Evolutionary conservation across 306 rosid species (phyloP).

Genomic region (Mimosa pudica): DNA sequence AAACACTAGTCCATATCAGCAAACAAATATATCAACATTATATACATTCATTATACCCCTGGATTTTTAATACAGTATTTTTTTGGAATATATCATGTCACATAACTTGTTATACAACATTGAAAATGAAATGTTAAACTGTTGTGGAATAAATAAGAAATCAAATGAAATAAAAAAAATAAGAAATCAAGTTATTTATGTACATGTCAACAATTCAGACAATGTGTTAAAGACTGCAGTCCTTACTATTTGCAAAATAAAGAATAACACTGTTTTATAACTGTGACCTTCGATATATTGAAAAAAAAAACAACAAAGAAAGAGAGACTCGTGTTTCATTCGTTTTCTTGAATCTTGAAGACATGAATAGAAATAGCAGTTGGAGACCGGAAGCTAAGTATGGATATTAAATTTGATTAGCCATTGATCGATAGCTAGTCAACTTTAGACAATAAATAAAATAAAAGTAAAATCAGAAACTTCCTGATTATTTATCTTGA

Average conservation of each 20-base stretch:
- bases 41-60: neutral
- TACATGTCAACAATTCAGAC: neutral
- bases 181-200: neutral
- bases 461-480: slow-evolving; percentile 1
- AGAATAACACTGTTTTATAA: neutral
- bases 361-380: neutral
- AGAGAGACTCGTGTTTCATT: too few species aligned
- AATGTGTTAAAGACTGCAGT: neutral
- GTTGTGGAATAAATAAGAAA: neutral
- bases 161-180: neutral
- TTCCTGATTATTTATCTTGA: slow-evolving; percentile 11
- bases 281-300: neutral
- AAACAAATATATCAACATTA: too few species aligned
- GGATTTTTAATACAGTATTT: neutral
- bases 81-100: neutral
- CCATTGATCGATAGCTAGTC: slow-evolving; percentile 4
- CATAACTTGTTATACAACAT: neutral
- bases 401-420: neutral
- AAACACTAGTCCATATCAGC: neutral
- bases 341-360: neutral
- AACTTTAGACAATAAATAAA: slow-evolving; percentile 11
- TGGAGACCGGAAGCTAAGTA: neutral
- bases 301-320: neutral
- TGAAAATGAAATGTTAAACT: neutral
- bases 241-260: neutral